Evolutionary conservation across 1,139 yeast genomes (phyloP).

Genomic region (Zygotorulaspora mrakii): DNA sequence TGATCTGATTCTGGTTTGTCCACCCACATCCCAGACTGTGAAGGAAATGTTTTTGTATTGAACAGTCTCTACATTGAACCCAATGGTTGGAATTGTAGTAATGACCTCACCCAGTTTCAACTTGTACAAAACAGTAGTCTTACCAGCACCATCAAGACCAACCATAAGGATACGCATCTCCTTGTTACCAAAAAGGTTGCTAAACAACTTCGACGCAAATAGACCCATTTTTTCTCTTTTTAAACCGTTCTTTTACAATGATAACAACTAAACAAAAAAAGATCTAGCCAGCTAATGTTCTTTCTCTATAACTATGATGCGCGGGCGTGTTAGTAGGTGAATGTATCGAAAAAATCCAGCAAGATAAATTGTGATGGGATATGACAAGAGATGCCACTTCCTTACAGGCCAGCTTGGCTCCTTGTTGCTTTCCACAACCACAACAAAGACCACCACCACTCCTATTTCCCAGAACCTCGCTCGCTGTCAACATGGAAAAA

Average conservation of each 20-base stretch:
- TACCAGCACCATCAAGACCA: slow-evolving; percentile 91
- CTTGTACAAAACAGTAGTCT: slow-evolving; percentile 85
- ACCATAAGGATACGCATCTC: slow-evolving; percentile 94
- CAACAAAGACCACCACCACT: not conserved
- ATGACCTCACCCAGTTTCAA: slow-evolving; percentile 89
- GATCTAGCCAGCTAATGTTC: slow-evolving; percentile 6
- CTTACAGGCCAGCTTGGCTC: no score
- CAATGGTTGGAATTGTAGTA: slow-evolving; percentile 90
- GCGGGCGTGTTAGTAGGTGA: slow-evolving; percentile 1
- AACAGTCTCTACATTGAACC: slow-evolving; percentile 91
- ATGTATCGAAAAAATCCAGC: no score
- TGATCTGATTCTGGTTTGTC: slow-evolving; percentile 94
- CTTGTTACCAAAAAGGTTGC: slow-evolving; percentile 78
- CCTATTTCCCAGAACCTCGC: not conserved
- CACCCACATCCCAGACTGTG: slow-evolving; percentile 98
- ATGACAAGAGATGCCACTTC: no score
- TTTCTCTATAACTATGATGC: slow-evolving; percentile 1
- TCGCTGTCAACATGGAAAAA: slow-evolving; percentile 4
- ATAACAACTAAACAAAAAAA: slow-evolving; percentile 3
- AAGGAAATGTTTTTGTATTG: slow-evolving; percentile 92
- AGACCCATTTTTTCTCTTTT: slow-evolving; percentile 69
- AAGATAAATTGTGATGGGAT: no score
- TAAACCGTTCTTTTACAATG: slow-evolving; percentile 4
- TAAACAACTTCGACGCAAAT: slow-evolving; percentile 80
- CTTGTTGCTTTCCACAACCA: no score